These are phyloP conservation scores for Alternaria gaisen DNA, from an alignment of 2,329 filamentous ascomycete species.

Conservation along the genomic window DNA sequence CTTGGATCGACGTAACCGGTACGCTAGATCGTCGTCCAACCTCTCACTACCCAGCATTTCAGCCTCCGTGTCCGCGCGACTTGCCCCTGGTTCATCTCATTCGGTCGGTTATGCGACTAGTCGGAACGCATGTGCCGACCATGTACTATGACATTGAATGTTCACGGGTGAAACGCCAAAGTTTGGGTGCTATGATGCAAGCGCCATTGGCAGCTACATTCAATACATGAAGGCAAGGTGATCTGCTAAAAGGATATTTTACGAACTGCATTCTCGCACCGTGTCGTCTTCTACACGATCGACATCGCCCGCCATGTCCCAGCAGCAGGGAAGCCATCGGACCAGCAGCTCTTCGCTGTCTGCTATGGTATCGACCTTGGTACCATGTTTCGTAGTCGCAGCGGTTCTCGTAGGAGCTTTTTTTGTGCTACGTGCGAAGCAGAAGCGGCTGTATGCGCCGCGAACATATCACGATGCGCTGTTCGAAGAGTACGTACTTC, in stretches of 20 bases:
- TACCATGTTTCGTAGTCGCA: slow-evolving; percentile 42
- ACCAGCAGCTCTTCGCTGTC: slow-evolving; percentile 51
- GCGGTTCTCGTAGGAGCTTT: slow-evolving; percentile 47
- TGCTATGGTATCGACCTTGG: slow-evolving; percentile 45
- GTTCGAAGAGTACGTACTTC: slow-evolving; percentile 38
- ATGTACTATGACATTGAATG: slow-evolving; percentile 8
- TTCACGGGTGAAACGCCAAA: slow-evolving; percentile 1
- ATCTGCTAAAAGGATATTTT: not conserved
- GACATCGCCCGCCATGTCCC: slow-evolving; percentile 2
- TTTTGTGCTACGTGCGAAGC: slow-evolving; percentile 53
- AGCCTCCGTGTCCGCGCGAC: slow-evolving; percentile 1
- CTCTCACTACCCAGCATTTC: slow-evolving; percentile 2
- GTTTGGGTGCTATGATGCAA: slow-evolving; percentile 10
- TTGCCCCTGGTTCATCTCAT: slow-evolving; percentile 1
- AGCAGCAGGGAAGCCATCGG: slow-evolving; percentile 5
- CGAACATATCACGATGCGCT: slow-evolving; percentile 56
- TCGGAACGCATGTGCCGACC: slow-evolving; percentile 8
- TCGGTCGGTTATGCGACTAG: slow-evolving; percentile 5
- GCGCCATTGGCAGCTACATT: not conserved
- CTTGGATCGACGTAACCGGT: slow-evolving; percentile 10
- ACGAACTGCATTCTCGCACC: not conserved
- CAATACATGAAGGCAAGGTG: slow-evolving; percentile 3
- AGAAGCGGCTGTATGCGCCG: slow-evolving; percentile 56
- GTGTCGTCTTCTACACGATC: not conserved
- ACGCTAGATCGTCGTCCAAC: not conserved